Conservation (phyloP, 2,329 filamentous ascomycete species). For the Ophiostoma populinum region DNA sequence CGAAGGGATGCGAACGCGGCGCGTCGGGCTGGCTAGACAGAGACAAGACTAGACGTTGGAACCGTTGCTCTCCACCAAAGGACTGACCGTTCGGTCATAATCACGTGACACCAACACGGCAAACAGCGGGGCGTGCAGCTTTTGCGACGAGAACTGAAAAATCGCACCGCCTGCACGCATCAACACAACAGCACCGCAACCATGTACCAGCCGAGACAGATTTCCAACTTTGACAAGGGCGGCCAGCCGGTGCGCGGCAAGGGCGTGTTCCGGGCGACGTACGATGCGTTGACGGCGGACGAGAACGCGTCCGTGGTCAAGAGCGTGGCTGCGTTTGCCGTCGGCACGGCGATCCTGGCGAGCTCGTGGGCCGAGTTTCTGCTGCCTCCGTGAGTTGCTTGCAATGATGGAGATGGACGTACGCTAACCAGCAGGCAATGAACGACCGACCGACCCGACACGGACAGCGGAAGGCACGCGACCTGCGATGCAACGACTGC, state of each 20-base stretch:
- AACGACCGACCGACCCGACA: not conserved
- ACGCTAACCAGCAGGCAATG: not conserved
- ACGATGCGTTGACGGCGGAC: conserved; percentile 39
- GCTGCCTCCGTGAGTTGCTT: conserved; percentile 29
- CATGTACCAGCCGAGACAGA: conserved; percentile 42
- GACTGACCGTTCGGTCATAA: no score
- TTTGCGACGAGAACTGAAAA: no score
- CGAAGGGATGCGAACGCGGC: no score
- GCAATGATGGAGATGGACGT: not conserved
- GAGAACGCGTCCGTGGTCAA: conserved; percentile 48
- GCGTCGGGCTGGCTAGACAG: no score
- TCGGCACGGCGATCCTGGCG: conserved; percentile 39
- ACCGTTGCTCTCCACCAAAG: not conserved
- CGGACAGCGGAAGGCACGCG: no score
- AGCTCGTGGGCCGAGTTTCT: conserved; percentile 41
- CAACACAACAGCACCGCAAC: conserved; percentile 10
- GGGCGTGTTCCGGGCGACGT: conserved; percentile 34
- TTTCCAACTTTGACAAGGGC: conserved; percentile 31
- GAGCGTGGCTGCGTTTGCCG: conserved; percentile 42
- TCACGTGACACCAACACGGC: no score
- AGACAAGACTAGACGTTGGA: no score
- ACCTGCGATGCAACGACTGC: no score
- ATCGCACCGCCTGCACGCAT: not conserved
- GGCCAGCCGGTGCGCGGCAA: conserved; percentile 26
- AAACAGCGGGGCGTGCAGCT: not conserved